Percentiles rank a stretch among this genome's conserved stretches.
Evolutionary conservation across 768 basidiomycete genomes (phyloP).

Genomic region (Lactifluus subvellereus): DNA sequence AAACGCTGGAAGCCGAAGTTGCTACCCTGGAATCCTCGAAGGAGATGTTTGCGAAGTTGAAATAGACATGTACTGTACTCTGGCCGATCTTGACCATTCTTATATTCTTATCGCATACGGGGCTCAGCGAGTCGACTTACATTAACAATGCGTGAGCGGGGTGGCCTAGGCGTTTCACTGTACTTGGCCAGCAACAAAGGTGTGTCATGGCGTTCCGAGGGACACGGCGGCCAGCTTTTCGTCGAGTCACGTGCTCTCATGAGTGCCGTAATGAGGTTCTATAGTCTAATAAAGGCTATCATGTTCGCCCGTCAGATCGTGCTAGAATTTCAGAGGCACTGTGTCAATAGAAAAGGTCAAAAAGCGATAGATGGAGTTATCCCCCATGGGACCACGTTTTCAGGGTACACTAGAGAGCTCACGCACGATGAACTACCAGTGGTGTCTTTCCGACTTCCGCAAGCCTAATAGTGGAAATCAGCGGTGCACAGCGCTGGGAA

Average conservation of each 20-base stretch:
- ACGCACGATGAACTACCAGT: too few species aligned
- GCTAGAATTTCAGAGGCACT: too few species aligned
- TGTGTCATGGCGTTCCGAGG: not conserved
- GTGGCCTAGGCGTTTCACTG: not conserved
- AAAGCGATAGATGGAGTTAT: too few species aligned
- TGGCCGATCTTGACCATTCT: not conserved
- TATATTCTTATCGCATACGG: not conserved
- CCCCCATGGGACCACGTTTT: too few species aligned
- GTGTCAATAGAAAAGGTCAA: too few species aligned
- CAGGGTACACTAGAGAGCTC: too few species aligned
- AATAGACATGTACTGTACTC: slow-evolving; percentile 30
- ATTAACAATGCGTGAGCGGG: not conserved
- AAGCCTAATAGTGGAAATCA: too few species aligned
- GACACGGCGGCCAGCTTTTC: too few species aligned
- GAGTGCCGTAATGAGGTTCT: not conserved
- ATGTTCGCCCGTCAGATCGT: too few species aligned
- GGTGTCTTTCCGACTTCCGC: too few species aligned
- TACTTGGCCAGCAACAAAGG: not conserved
- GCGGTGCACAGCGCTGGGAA: too few species aligned
- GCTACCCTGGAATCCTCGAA: slow-evolving; percentile 63
- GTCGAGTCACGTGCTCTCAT: not conserved
- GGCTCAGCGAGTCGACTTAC: not conserved
- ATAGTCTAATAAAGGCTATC: too few species aligned
- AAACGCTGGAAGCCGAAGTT: slow-evolving; percentile 75
- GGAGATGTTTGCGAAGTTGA: slow-evolving; percentile 69